Base-by-base conservation (phyloP, 768 basidiomycete species). In the Termitomyces sp. region DNA sequence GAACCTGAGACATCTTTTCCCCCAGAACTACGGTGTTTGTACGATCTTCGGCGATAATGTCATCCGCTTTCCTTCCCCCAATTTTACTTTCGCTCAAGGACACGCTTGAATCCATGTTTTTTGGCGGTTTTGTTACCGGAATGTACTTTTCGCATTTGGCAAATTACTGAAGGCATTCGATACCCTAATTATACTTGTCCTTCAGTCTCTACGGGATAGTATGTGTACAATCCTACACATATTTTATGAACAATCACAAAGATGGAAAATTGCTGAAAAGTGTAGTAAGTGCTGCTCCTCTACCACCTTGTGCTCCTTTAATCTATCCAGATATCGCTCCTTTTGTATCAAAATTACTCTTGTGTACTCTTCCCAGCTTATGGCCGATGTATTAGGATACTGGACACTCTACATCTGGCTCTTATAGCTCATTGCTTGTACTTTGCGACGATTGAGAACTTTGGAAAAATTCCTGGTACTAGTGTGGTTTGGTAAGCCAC, bases 361-460 rank as follows among this genome's bases (percentile, higher is more conserved):
- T 44, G 4, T 18, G 26, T 18, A 26, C 16, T 47, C 9, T 28
- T 4, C 5, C 9, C 8, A 26, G 33, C 16, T 45, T 22, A 26
- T 46, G 0, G 5, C 6, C 16, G 5, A 29, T 39, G 28, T 5
- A 28, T 10, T 20, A 57, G 56, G 51, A 16, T 57, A n/a, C 10
- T 57, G 24, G 51, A 57, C 24, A 57, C 56, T 7, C 15, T 52
- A 2, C 56, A 57, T 22, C n/a, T 47, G 36, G 57, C 57, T 2
- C 28, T 58, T 13, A 6, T 58, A 5, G 22, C 12, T 8, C 57
- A 58, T 33, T 26, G 22, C n/a, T 8, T 58, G 20, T 58, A 58
- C 45, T 54, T 29, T 28, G 53, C 47, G 18, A 44, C 29, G 42
- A 24, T 58, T 9, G 6, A 46, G 3, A 58, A 47, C 26, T 58